Evolutionary conservation across 306 rosid genomes (phyloP).

Genomic region (Lathyrus oleraceus): DNA sequence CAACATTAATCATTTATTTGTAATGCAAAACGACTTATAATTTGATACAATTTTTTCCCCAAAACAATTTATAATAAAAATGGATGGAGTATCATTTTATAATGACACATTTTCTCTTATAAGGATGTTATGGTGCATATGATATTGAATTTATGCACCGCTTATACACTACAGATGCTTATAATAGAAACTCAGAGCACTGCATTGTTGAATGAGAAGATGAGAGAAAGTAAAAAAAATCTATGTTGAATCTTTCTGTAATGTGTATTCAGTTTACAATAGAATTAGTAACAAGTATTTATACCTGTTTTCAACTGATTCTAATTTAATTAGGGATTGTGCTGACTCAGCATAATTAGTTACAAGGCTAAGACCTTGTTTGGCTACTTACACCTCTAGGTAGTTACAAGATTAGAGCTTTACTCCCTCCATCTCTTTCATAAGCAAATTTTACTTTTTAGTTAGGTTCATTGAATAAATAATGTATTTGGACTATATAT

Average conservation of each 20-base stretch:
- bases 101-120: not conserved
- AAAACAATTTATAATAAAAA: too few species aligned
- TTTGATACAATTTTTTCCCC: too few species aligned
- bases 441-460: too few species aligned
- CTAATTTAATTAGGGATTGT: not conserved
- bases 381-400: too few species aligned
- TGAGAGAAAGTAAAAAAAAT: not conserved
- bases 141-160: not conserved
- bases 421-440: too few species aligned
- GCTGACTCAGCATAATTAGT: not conserved
- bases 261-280: not conserved
- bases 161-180: conserved; percentile 23
- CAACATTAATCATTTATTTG: too few species aligned
- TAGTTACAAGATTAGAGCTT: too few species aligned
- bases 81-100: too few species aligned
- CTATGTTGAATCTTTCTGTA: not conserved
- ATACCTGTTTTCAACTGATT: not conserved
- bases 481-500: too few species aligned
- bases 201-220: not conserved
- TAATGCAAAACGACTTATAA: too few species aligned
- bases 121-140: conserved; percentile 9
- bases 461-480: too few species aligned
- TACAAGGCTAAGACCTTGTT: too few species aligned
- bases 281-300: not conserved
- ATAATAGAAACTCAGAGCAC: not conserved